Conservation (phyloP, 352 stramenopile genomes). For the Albugo candida region DNA sequence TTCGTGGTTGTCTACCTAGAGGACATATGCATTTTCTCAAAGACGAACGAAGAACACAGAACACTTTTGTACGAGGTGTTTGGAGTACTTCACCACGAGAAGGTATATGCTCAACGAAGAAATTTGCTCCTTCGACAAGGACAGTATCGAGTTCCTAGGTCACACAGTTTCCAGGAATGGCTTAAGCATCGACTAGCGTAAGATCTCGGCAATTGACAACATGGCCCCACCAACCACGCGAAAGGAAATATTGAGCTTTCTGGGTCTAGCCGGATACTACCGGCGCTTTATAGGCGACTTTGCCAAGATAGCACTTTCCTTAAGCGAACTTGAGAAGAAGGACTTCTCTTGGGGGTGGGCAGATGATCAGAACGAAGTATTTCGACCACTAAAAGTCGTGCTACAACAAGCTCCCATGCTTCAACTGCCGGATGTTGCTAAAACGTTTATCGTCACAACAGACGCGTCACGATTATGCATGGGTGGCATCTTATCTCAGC, state of each 20-base stretch:
- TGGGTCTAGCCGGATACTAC: constrained; percentile 12
- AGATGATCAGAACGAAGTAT: constrained; percentile 1
- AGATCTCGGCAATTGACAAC: constrained; percentile 1
- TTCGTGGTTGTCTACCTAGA: constrained; percentile 1
- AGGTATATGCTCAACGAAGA: not conserved
- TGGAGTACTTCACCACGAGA: constrained; percentile 1
- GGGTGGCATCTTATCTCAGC: constrained; percentile 1
- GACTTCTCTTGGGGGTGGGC: not conserved
- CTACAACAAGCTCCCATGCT: constrained; percentile 7
- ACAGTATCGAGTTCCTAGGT: constrained; percentile 11
- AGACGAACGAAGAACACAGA: not conserved
- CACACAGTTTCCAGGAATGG: constrained; percentile 10
- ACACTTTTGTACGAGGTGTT: not conserved
- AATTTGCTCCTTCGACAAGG: constrained; percentile 8
- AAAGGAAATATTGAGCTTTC: constrained; percentile 8
- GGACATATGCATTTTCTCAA: constrained; percentile 1
- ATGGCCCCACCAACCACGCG: constrained; percentile 2
- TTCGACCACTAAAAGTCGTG: constrained; percentile 1
- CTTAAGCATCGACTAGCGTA: constrained; percentile 4
- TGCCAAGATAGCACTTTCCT: constrained; percentile 4
- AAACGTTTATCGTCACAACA: constrained; percentile 4
- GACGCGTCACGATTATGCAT: constrained; percentile 1
- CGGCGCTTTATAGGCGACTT: constrained; percentile 8
- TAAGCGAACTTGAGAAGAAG: constrained; percentile 3
- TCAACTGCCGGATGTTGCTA: constrained; percentile 1